These are phyloP conservation scores for Vigna hirtella DNA, from an alignment of 306 rosid species.

Conservation along the genomic window DNA sequence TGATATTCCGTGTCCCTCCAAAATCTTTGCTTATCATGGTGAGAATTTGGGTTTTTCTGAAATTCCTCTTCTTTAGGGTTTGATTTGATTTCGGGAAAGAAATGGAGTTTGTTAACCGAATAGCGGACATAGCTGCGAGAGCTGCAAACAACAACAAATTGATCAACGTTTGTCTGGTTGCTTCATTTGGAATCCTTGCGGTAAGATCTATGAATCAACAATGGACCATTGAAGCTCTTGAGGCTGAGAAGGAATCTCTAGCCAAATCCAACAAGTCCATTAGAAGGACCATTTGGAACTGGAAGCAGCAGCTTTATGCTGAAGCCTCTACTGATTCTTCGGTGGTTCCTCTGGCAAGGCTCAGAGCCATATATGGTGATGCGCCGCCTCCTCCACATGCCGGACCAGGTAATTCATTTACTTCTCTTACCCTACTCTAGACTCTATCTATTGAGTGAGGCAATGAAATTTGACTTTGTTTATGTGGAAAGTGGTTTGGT, in stretches of 20 bases:
- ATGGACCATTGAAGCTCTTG: slow-evolving; percentile 63
- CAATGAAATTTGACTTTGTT: slow-evolving; percentile 4
- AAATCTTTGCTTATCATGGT: neutral
- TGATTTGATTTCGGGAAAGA: slow-evolving; percentile 32
- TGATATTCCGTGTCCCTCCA: neutral
- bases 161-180: slow-evolving; percentile 60
- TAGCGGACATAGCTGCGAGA: slow-evolving; percentile 48
- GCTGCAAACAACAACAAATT: slow-evolving; percentile 65
- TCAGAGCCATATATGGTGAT: slow-evolving; percentile 79
- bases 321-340: slow-evolving; percentile 65
- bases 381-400: slow-evolving; percentile 47
- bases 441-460: slow-evolving; percentile 1
- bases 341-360: slow-evolving; percentile 63
- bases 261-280: slow-evolving; percentile 67
- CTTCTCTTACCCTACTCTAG: slow-evolving; percentile 7
- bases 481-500: neutral
- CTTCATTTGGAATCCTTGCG: slow-evolving; percentile 59
- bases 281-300: slow-evolving; percentile 74
- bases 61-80: neutral
- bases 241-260: slow-evolving; percentile 76
- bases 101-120: slow-evolving; percentile 69
- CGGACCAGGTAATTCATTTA: slow-evolving; percentile 52
- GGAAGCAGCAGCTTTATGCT: slow-evolving; percentile 83
- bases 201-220: slow-evolving; percentile 70
- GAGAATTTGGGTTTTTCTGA: neutral